A percentile compares a stretch with the other conserved stretches of the same genome.
Evolutionary conservation across 2,329 filamentous ascomycete species (phyloP).

Genomic region (Colletotrichum lentis): DNA sequence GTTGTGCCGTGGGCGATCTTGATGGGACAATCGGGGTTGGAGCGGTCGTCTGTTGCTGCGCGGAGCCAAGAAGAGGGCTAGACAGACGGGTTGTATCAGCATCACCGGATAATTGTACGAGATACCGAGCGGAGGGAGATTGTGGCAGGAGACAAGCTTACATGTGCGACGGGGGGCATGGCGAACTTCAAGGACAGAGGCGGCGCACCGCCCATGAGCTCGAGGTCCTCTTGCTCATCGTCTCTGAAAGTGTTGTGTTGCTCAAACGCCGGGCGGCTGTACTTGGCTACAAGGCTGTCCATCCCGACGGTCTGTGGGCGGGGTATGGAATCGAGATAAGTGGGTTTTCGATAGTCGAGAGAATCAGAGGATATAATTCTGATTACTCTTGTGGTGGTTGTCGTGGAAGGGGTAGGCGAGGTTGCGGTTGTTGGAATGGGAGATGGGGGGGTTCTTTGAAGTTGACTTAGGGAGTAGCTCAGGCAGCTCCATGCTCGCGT

Average conservation of each 20-base stretch:
- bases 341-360: neutral
- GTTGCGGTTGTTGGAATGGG: constrained; percentile 37
- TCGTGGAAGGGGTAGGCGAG: constrained; percentile 10
- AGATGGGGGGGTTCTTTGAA: constrained; percentile 40
- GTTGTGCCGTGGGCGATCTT: constrained; percentile 99
- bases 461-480: constrained; percentile 42
- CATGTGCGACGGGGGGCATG: constrained; percentile 90
- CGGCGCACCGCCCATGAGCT: constrained; percentile 68
- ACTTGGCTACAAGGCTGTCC: constrained; percentile 92
- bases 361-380: neutral
- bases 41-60: constrained; percentile 94
- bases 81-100: constrained; percentile 30
- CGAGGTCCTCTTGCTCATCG: constrained; percentile 75
- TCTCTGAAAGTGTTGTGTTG: constrained; percentile 63
- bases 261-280: constrained; percentile 80
- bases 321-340: neutral
- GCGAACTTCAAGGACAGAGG: constrained; percentile 90
- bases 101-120: neutral
- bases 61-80: constrained; percentile 94
- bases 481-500: constrained; percentile 57
- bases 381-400: constrained; percentile 25
- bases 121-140: neutral
- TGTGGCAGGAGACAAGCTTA: constrained; percentile 54
- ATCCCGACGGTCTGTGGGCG: constrained; percentile 59
- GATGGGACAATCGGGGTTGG: constrained; percentile 96